Evolutionary conservation across 768 basidiomycete species (phyloP).

Genomic region (Pleurotus cornucopiae): DNA sequence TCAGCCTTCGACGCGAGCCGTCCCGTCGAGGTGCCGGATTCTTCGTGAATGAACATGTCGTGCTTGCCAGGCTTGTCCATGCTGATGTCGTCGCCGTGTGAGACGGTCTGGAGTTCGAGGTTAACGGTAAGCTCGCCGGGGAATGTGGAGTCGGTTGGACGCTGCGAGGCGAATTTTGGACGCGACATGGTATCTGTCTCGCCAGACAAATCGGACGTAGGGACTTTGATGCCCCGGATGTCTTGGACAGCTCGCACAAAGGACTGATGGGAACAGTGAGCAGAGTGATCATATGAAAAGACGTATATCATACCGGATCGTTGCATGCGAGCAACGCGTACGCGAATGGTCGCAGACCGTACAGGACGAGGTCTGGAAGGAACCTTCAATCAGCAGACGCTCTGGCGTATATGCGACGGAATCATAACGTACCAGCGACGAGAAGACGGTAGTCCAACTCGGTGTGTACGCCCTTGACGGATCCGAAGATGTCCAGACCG

Average conservation of each 20-base stretch:
- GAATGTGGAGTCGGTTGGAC: background rate
- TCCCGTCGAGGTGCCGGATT: background rate
- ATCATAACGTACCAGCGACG: conserved; percentile 12
- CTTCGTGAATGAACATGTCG: background rate
- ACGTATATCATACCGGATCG: conserved; percentile 13
- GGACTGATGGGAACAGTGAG: background rate
- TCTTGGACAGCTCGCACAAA: conserved; percentile 9
- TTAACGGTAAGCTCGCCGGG: background rate
- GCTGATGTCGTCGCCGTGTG: background rate
- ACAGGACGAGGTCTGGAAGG: conserved; percentile 13
- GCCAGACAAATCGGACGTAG: background rate
- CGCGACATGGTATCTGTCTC: background rate
- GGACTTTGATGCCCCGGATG: background rate
- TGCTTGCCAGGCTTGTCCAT: background rate
- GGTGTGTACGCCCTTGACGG: conserved; percentile 12
- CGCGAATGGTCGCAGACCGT: conserved; percentile 13
- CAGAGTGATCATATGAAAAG: background rate
- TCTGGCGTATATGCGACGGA: no score
- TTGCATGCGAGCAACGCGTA: conserved; percentile 14
- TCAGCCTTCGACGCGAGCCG: background rate
- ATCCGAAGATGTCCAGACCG: conserved; percentile 16
- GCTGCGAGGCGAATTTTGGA: background rate
- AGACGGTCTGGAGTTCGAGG: background rate
- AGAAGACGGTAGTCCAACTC: conserved; percentile 15
- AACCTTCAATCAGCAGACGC: no score